phyloP scores from a whole-genome alignment of 2,329 filamentous ascomycete genomes.

The Microthyrium microscopicum region DNA sequence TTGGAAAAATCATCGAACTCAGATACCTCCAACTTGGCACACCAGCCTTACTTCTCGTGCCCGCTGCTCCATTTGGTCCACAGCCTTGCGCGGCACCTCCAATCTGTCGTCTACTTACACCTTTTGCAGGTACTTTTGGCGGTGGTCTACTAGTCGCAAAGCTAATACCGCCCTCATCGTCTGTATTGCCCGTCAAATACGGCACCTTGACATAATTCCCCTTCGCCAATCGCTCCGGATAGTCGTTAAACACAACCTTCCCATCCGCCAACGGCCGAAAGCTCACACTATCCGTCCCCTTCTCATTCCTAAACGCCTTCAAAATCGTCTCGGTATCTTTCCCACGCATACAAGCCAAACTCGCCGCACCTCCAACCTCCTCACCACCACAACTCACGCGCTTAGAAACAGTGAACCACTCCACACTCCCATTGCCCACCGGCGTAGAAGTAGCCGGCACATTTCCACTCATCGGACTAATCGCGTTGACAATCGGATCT shows the following conservation, averaged over 20 bases:
- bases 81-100: no score
- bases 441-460: conserved; percentile 7
- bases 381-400: conserved; percentile 1
- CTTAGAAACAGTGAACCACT: conserved; percentile 3
- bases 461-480: conserved; percentile 7
- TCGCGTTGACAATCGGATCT: conserved; percentile 5
- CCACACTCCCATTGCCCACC: conserved; percentile 1
- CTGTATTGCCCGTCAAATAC: conserved; percentile 2
- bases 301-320: conserved; percentile 9
- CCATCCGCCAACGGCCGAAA: conserved; percentile 2
- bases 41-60: conserved; percentile 1
- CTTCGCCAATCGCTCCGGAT: not conserved
- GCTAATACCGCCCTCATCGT: conserved; percentile 1
- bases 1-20: not conserved
- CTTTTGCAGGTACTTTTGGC: no score
- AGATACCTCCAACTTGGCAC: conserved; percentile 4
- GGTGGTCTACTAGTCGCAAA: no score
- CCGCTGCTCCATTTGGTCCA: conserved; percentile 1
- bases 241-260: conserved; percentile 4
- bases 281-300: not conserved
- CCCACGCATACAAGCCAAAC: not conserved
- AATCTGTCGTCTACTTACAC: no score
- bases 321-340: conserved; percentile 9
- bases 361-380: not conserved
- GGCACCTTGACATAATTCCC: conserved; percentile 6